Evolutionary conservation across 345 rosid genomes (phyloP).

Genomic region (Rhodamnia rubescens): DNA sequence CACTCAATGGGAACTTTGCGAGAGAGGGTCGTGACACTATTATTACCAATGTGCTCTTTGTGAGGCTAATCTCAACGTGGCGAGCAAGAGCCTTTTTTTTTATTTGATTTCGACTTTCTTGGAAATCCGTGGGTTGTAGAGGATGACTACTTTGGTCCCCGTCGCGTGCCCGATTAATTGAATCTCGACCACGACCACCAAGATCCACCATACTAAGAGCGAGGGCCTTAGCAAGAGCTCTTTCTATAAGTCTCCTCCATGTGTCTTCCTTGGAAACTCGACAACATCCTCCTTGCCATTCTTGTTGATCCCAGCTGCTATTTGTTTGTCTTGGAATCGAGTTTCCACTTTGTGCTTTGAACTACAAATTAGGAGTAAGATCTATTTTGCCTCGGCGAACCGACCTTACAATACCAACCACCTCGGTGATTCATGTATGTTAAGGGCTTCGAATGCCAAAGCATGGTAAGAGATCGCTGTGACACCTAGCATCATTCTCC

Average conservation of each 20-base stretch:
- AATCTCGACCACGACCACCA: conserved; percentile 61
- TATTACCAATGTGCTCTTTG: conserved; percentile 37
- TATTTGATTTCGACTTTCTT: conserved; percentile 33
- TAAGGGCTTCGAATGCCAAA: conserved; percentile 30
- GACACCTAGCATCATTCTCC: conserved; percentile 83
- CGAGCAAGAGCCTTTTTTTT: conserved; percentile 35
- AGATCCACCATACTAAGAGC: conserved; percentile 43
- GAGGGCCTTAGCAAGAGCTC: conserved; percentile 48
- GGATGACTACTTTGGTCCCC: conserved; percentile 49
- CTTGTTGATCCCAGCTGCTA: conserved; percentile 45
- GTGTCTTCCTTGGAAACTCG: conserved; percentile 6
- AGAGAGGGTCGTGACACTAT: neutral
- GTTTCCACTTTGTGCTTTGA: conserved; percentile 48
- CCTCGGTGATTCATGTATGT: conserved; percentile 88
- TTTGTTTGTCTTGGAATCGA: conserved; percentile 43
- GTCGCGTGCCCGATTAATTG: conserved; percentile 76
- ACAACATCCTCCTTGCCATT: conserved; percentile 30
- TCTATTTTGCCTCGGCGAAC: conserved; percentile 39
- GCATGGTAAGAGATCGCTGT: conserved; percentile 63
- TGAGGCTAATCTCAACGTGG: conserved; percentile 71
- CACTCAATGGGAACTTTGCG: no score
- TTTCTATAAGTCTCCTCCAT: conserved; percentile 61
- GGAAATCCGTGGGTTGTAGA: conserved; percentile 62
- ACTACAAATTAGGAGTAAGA: conserved; percentile 33
- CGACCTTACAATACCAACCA: conserved; percentile 71